Base-by-base conservation (phyloP, 306 rosid species). In the Cyclanthera cordifolia region DNA sequence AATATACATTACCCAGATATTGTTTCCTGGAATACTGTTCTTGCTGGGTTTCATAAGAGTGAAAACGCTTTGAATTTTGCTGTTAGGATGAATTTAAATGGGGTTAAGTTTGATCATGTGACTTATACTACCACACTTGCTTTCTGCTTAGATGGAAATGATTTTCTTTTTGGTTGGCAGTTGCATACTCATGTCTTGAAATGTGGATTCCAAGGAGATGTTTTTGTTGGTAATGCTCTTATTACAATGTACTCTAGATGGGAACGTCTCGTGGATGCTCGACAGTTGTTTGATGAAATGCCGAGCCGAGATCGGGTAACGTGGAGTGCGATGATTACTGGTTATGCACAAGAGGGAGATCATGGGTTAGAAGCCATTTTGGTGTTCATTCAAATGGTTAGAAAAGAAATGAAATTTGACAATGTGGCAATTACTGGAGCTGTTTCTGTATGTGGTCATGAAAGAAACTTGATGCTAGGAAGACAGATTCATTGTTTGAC, bases 21-120 rank as follows among this genome's bases (percentile, higher is more conserved):
- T 21, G 91, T 91, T 74, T 86, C 97, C 73, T 91, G 96, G 96
- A 91, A 91, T 73, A 91, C 95, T 10, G 41, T 91, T 23, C 96
- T 91, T 72, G 85, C 94, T 0, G 94, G 96, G 55, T 91, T 83
- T 75, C 73, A 63, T 45, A 83, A 77, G 76, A 75, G 83, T 71
- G 83, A 75, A 23, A 87, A 75, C 24, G 94, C 91, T 15, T 83
- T 91, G 70, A 30, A 16, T 61, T 91, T 91, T 75, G 77, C 86
- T 32, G 24, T 61, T 73, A 53, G 64, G 70, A 91, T 91, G 95
- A 84, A 83, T 76, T 66, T 32, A 0, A 76, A 56, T 69, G 95
- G 90, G 74, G 69, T 88, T 19, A 70, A 9, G 67, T 86, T 85
- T 79, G 96, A 91, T 69, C 87, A 89, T 0, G 88, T 86, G 25